These are phyloP conservation scores for Penicillium verrucosum DNA, from an alignment of 2,329 filamentous ascomycete species.

Conservation along the genomic window DNA sequence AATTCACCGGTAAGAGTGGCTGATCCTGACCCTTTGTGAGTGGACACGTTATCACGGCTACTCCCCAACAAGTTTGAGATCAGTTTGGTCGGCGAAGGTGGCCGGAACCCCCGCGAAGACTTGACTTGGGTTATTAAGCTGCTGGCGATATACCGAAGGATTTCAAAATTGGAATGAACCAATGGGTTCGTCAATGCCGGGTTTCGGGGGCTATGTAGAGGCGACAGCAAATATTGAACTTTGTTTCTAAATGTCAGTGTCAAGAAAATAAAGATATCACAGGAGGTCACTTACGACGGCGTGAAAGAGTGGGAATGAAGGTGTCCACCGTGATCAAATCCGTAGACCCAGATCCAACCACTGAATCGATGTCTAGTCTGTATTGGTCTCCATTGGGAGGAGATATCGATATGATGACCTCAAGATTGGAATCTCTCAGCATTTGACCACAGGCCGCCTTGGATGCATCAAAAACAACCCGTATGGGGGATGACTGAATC, in stretches of 20 bases:
- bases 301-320: conserved; percentile 70
- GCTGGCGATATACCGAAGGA: conserved; percentile 67
- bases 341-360: conserved; percentile 67
- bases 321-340: conserved; percentile 72
- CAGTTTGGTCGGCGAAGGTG: conserved; percentile 85
- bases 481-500: conserved; percentile 37
- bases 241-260: conserved; percentile 12
- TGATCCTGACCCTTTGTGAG: conserved; percentile 35
- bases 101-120: conserved; percentile 60
- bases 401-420: conserved; percentile 63
- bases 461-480: conserved; percentile 38
- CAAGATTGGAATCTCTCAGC: conserved; percentile 37
- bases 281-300: conserved; percentile 58
- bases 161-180: conserved; percentile 73
- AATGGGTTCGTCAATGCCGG: conserved; percentile 56
- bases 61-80: conserved; percentile 76
- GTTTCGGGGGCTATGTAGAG: conserved; percentile 62
- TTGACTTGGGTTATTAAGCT: conserved; percentile 62
- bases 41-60: conserved; percentile 41
- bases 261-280: not conserved
- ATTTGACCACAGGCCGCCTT: conserved; percentile 31
- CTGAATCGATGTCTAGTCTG: conserved; percentile 58
- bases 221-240: conserved; percentile 71
- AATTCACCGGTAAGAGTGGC: conserved; percentile 42
- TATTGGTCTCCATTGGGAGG: conserved; percentile 61